Evolutionary conservation across 345 rosid species (phyloP).

Genomic region (Lumnitzera racemosa): DNA sequence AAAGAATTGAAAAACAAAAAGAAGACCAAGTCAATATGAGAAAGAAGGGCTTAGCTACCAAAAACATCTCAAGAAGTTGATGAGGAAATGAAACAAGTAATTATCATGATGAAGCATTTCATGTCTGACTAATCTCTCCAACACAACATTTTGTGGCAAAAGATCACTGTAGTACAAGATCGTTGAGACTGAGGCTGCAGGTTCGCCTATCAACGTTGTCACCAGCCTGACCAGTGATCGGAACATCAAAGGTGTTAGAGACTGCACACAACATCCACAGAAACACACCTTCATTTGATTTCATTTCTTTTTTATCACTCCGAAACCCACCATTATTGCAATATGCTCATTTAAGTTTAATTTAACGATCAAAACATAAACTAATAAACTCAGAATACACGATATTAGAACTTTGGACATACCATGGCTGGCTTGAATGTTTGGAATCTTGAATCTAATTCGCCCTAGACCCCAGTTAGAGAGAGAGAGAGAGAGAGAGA

Average conservation of each 20-base stretch:
- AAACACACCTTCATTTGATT: neutral
- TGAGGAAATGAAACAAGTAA: slow-evolving; percentile 39
- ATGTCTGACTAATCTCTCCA: slow-evolving; percentile 33
- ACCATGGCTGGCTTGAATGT: slow-evolving; percentile 22
- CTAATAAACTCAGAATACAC: too few species aligned
- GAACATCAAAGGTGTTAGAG: slow-evolving; percentile 34
- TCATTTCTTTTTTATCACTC: neutral
- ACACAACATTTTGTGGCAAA: slow-evolving; percentile 31
- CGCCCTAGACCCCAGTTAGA: neutral
- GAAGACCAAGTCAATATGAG: too few species aligned
- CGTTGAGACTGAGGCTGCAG: slow-evolving; percentile 35
- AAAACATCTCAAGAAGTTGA: slow-evolving; percentile 47
- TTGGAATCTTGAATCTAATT: neutral
- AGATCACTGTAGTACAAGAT: slow-evolving; percentile 37
- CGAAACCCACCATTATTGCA: neutral
- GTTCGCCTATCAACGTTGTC: slow-evolving; percentile 20
- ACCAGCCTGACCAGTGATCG: slow-evolving; percentile 38
- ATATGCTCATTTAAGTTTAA: too few species aligned
- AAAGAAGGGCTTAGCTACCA: slow-evolving; percentile 16
- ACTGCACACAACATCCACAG: slow-evolving; percentile 17
- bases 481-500: neutral
- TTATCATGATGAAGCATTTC: slow-evolving; percentile 31
- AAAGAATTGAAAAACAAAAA: too few species aligned
- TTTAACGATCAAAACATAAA: too few species aligned
- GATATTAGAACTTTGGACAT: neutral